Evolutionary conservation across 208 protist genomes (phyloP).

Genomic region (Acanthamoeba sp.): DNA sequence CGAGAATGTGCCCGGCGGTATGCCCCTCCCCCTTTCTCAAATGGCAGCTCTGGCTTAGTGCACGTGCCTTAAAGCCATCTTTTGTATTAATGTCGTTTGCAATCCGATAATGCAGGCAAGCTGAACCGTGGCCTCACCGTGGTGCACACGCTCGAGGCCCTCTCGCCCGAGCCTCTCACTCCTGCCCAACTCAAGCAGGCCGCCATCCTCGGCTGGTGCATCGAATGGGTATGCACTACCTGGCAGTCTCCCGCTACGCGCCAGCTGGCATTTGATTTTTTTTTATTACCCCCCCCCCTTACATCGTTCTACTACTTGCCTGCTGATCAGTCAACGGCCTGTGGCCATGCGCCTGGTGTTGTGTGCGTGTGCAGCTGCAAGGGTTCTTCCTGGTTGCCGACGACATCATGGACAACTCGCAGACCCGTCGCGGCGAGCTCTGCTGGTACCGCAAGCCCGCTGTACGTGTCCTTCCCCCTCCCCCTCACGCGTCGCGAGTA

Average conservation of each 20-base stretch:
- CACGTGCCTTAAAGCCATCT: conserved; percentile 12
- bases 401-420: conserved; percentile 97
- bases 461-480: neutral
- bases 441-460: conserved; percentile 94
- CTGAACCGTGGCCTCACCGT: conserved; percentile 89
- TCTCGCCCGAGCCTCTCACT: conserved; percentile 76
- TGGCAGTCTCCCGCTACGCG: too few relatives aligned
- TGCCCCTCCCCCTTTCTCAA: conserved; percentile 65
- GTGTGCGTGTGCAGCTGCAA: conserved; percentile 96
- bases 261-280: too few relatives aligned
- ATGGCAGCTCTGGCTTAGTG: conserved; percentile 69
- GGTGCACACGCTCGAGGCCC: conserved; percentile 68
- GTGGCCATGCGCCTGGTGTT: too few relatives aligned
- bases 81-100: neutral
- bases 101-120: conserved; percentile 82
- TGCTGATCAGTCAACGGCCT: neutral
- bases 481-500: too few relatives aligned
- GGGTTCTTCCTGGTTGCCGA: conserved; percentile 98
- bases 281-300: too few relatives aligned
- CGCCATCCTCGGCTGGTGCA: conserved; percentile 93
- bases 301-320: too few relatives aligned
- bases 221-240: conserved; percentile 82
- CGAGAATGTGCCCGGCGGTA: conserved; percentile 10
- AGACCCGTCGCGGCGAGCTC: conserved; percentile 95
- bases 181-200: conserved; percentile 89